Base-by-base conservation (phyloP, 2,329 filamentous ascomycete species). In the Sarocladium kiliense region DNA sequence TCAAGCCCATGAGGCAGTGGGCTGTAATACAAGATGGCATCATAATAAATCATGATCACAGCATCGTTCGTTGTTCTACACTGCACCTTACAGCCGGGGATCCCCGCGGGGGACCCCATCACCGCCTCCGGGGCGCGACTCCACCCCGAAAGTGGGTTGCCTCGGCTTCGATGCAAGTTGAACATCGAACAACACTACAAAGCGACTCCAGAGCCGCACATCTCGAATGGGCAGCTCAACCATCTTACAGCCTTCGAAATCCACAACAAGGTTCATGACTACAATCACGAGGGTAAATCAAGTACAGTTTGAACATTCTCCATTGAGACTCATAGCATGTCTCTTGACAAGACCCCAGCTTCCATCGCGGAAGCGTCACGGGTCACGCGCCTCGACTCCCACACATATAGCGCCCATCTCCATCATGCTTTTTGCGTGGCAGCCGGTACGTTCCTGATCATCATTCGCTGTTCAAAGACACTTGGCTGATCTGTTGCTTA, bases 91-190 rank as follows among this genome's bases (percentile, higher is more conserved):
- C n/a, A n/a, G n/a, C n/a, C n/a, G n/a, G n/a, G n/a, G n/a, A n/a
- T n/a, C n/a, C n/a, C n/a, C n/a, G n/a, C n/a, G 7, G 41, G 41
- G 41, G 41, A 16, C 41, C 16, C 14, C 41, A 26, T 10, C 18
- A 45, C 7, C 41, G 41, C 14, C 41, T 23, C 41, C 41, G 18
- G 23, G 7, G 5, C 44, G 6, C 25, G 23, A n/a, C 44, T 51
- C 47, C 47, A 34, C 18, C n/a, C 30, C 47, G 47, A 49, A n/a
- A 32, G 23, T n/a, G 44, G 44, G 26, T 51, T 58, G 57, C 41
- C 57, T 61, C 32, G 58, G 58, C 16, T 54, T 56, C 12, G 56
- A 55, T 53, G 50, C 50, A 36, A 16, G 19, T n/a, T 7, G 26
- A 9, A 11, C 47, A 27, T 45, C 25, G 18, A 44, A 11, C 23